A percentile compares a stretch with the other conserved stretches of the same genome.
These are phyloP conservation scores for Boletus subparvulus DNA, from an alignment of 768 basidiomycete genomes.

Conservation along the genomic window DNA sequence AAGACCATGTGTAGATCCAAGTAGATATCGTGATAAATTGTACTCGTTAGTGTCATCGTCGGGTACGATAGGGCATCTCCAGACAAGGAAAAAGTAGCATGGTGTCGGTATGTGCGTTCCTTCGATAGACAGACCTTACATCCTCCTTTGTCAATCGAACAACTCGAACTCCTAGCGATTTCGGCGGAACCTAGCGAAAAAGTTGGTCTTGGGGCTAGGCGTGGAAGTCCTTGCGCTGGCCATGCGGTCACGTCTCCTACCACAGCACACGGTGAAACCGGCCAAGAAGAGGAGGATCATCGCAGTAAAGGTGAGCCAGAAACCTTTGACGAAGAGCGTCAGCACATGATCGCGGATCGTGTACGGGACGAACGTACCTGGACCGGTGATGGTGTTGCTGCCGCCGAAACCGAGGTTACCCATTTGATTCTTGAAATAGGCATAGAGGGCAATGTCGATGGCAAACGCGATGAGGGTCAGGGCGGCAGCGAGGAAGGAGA, in stretches of 20 bases:
- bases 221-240: conserved; percentile 34
- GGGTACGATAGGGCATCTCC: background rate
- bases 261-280: conserved; percentile 70
- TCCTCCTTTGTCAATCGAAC: background rate
- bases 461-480: conserved; percentile 72
- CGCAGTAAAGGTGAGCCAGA: conserved; percentile 73
- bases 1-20: background rate
- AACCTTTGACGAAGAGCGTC: conserved; percentile 43
- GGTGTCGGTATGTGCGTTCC: background rate
- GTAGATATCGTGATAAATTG: conserved; percentile 13
- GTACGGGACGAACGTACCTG: conserved; percentile 46
- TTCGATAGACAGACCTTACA: background rate
- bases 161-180: conserved; percentile 9
- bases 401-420: conserved; percentile 41
- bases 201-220: conserved; percentile 21
- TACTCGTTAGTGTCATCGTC: background rate
- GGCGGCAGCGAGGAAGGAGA: conserved; percentile 66
- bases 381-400: conserved; percentile 53
- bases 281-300: conserved; percentile 63
- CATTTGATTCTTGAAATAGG: conserved; percentile 58
- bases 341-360: background rate
- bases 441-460: conserved; percentile 74
- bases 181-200: conserved; percentile 41
- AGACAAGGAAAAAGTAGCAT: background rate
- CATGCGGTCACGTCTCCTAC: conserved; percentile 57